A percentile compares a stretch with the other conserved stretches of the same genome.
phyloP scores from a whole-genome alignment of 2,329 filamentous ascomycete genomes.

The Botrytis deweyae region DNA sequence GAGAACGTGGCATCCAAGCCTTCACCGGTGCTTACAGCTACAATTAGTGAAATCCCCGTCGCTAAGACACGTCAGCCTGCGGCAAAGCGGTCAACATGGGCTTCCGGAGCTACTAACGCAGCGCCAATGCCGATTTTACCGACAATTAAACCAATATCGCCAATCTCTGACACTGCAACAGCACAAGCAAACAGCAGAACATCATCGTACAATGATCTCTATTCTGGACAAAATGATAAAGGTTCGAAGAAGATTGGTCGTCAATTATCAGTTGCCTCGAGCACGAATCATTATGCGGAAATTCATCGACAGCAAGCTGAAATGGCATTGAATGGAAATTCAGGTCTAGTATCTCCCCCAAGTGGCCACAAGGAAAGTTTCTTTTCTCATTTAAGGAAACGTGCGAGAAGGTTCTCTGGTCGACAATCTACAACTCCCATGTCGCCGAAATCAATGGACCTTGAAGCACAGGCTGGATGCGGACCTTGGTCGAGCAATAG shows the following conservation, averaged over 20 bases:
- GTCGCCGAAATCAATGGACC: slow-evolving; percentile 77
- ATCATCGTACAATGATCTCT: slow-evolving; percentile 53
- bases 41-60: slow-evolving; percentile 43
- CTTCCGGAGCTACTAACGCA: slow-evolving; percentile 73
- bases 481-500: slow-evolving; percentile 84
- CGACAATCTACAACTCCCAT: slow-evolving; percentile 75
- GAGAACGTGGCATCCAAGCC: slow-evolving; percentile 48
- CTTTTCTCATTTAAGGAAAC: slow-evolving; percentile 94
- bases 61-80: slow-evolving; percentile 51
- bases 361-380: slow-evolving; percentile 90
- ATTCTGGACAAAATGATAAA: slow-evolving; percentile 56
- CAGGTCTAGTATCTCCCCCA: slow-evolving; percentile 71
- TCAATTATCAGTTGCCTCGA: slow-evolving; percentile 88
- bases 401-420: slow-evolving; percentile 87
- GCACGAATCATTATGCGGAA: slow-evolving; percentile 90
- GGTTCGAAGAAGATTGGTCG: slow-evolving; percentile 87
- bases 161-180: slow-evolving; percentile 89
- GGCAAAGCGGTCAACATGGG: slow-evolving; percentile 90
- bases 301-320: slow-evolving; percentile 89
- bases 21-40: slow-evolving; percentile 46
- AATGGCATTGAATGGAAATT: slow-evolving; percentile 76
- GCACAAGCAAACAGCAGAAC: slow-evolving; percentile 76
- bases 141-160: slow-evolving; percentile 90
- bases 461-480: slow-evolving; percentile 91
- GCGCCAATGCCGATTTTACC: slow-evolving; percentile 95